These are phyloP conservation scores for Salix caprea DNA, from an alignment of 345 rosid genomes.

Conservation along the genomic window DNA sequence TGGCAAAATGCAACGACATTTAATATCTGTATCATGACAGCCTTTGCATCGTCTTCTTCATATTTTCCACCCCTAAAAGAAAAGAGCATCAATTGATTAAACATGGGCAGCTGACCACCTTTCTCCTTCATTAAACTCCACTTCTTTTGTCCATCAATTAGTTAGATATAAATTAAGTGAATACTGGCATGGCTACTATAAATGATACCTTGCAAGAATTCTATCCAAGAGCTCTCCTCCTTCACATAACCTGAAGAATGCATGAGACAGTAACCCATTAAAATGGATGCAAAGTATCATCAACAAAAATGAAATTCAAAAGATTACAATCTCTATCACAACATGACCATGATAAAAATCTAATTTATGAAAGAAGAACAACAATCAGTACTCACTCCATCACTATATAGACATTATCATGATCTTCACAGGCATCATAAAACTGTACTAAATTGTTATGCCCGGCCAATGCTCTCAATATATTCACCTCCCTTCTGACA, in stretches of 20 bases:
- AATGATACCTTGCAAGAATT: slow-evolving; percentile 83
- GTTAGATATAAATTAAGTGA: background rate
- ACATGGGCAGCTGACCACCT: background rate
- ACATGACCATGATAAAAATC: background rate
- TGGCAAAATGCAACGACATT: slow-evolving; percentile 85
- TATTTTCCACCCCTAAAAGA: slow-evolving; percentile 78
- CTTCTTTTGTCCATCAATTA: background rate
- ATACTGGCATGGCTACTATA: background rate
- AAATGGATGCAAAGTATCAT: background rate
- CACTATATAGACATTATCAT: slow-evolving; percentile 73
- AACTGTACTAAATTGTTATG: slow-evolving; percentile 77
- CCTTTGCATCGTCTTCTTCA: slow-evolving; percentile 82
- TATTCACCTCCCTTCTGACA: slow-evolving; percentile 96
- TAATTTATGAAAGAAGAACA: background rate
- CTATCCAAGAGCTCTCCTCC: slow-evolving; percentile 98
- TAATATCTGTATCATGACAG: slow-evolving; percentile 75
- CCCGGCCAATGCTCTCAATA: slow-evolving; percentile 79
- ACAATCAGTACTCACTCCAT: slow-evolving; percentile 73
- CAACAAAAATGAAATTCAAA: background rate
- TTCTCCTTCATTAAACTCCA: background rate
- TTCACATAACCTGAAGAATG: slow-evolving; percentile 73
- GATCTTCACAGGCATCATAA: slow-evolving; percentile 88
- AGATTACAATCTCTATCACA: background rate
- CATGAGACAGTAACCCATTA: slow-evolving; percentile 1
- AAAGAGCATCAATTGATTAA: slow-evolving; percentile 5